phyloP scores from a whole-genome alignment of 2,329 filamentous ascomycete species.

The Cercospora sp. region DNA sequence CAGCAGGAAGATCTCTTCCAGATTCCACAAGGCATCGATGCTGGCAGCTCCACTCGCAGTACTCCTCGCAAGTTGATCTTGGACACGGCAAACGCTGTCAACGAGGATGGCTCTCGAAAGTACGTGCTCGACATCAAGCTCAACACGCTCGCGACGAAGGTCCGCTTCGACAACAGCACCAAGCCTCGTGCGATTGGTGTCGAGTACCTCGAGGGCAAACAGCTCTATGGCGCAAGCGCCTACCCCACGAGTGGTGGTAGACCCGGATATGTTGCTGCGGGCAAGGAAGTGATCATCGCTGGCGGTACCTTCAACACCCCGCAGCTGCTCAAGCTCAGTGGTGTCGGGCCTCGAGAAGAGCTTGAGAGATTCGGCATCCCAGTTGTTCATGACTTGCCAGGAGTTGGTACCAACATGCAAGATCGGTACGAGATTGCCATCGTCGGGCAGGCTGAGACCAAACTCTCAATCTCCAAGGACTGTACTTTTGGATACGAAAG shows the following conservation, averaged over 20 bases:
- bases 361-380: constrained; percentile 57
- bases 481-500: constrained; percentile 41
- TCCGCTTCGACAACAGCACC: constrained; percentile 63
- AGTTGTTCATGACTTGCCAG: constrained; percentile 57
- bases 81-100: constrained; percentile 51
- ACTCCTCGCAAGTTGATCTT: constrained; percentile 60
- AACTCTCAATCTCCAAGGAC: constrained; percentile 43
- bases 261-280: constrained; percentile 46
- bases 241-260: constrained; percentile 38
- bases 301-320: constrained; percentile 64
- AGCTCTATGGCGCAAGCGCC: constrained; percentile 45
- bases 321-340: constrained; percentile 65
- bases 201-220: constrained; percentile 45
- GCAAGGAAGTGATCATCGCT: constrained; percentile 50
- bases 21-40: constrained; percentile 51
- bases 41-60: constrained; percentile 43
- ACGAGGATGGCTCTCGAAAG: constrained; percentile 53
- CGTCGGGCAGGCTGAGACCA: constrained; percentile 48
- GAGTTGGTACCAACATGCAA: constrained; percentile 65
- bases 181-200: constrained; percentile 42
- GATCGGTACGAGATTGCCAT: constrained; percentile 61
- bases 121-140: constrained; percentile 60
- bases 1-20: constrained; percentile 55
- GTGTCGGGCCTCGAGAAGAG: constrained; percentile 59
- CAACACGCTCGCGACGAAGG: constrained; percentile 66